phyloP scores from a whole-genome alignment of 108 stramenopile species.

The Poteriospumella lacustris region DNA sequence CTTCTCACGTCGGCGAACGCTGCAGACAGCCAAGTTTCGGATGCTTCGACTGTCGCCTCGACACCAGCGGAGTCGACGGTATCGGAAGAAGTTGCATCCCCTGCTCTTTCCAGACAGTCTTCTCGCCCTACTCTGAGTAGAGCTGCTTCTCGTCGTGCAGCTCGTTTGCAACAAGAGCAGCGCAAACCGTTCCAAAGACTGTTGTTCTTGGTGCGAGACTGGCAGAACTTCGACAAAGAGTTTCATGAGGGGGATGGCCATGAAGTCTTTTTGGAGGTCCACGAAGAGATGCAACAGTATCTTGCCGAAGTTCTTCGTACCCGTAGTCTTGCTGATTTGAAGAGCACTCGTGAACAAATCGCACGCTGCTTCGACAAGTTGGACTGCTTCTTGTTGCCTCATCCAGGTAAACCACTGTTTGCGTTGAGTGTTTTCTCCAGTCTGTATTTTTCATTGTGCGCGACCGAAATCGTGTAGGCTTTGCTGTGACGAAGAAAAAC shows the following conservation, averaged over 20 bases:
- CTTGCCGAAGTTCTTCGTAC: conserved; percentile 68
- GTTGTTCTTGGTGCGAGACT: conserved; percentile 95
- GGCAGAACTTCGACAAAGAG: conserved; percentile 78
- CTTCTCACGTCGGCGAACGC: not conserved
- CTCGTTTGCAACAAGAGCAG: too few relatives aligned
- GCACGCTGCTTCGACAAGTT: conserved; percentile 78
- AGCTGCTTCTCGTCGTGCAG: too few relatives aligned
- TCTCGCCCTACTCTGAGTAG: too few relatives aligned
- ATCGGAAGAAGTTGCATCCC: too few relatives aligned
- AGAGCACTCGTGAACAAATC: conserved; percentile 81
- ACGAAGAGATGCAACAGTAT: conserved; percentile 64
- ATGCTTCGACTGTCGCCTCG: not conserved
- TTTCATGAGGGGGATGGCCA: not conserved
- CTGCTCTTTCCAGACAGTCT: too few relatives aligned
- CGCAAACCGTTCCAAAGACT: conserved; percentile 85
- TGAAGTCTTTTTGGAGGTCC: not conserved
- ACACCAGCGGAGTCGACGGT: not conserved
- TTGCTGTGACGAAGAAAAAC: conserved; percentile 83
- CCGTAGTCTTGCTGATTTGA: conserved; percentile 75
- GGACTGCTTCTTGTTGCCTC: conserved; percentile 80
- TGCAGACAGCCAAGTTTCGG: not conserved
- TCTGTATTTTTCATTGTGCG: not conserved
- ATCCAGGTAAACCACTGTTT: too few relatives aligned
- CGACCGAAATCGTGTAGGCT: conserved; percentile 38
- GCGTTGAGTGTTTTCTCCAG: too few relatives aligned